Evolutionary conservation across 352 stramenopile species (phyloP).

Genomic region (Pythium apleroticum): DNA sequence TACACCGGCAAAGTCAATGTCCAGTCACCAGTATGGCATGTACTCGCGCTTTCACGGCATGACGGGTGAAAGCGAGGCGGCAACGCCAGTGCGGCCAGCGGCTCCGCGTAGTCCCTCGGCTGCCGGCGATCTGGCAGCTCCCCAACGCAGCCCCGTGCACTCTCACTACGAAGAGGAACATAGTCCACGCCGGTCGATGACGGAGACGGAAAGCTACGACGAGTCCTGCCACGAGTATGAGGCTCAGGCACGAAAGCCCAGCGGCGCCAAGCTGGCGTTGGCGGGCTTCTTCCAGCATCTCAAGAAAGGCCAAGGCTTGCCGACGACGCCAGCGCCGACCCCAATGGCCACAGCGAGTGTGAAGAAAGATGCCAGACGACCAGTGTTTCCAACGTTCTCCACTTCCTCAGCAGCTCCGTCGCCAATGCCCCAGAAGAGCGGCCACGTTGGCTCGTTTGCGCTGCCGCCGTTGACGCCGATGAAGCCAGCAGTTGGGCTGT

Average conservation of each 20-base stretch:
- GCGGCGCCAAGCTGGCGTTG: conserved; percentile 48
- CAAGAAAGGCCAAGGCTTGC: conserved; percentile 50
- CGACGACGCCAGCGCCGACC: conserved; percentile 59
- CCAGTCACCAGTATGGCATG: not conserved
- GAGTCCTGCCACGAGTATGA: conserved; percentile 30
- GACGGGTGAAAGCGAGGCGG: not conserved
- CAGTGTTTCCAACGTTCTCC: conserved; percentile 49
- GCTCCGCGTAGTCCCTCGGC: conserved; percentile 9
- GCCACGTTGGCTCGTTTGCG: conserved; percentile 8
- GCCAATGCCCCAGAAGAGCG: conserved; percentile 16
- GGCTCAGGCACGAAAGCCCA: conserved; percentile 10
- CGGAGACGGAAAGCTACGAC: conserved; percentile 31
- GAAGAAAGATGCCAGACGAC: conserved; percentile 64
- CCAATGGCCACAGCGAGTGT: conserved; percentile 71
- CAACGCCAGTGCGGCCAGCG: not conserved
- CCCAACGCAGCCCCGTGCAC: conserved; percentile 9
- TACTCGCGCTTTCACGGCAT: conserved; percentile 12
- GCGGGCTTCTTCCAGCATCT: conserved; percentile 72
- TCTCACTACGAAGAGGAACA: conserved; percentile 31
- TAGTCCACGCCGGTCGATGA: conserved; percentile 32
- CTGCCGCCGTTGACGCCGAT: conserved; percentile 20
- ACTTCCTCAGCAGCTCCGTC: conserved; percentile 26
- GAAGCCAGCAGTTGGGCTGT: conserved; percentile 27
- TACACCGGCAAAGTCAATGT: conserved; percentile 10
- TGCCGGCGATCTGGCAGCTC: not conserved